Evolutionary conservation across 2,329 filamentous ascomycete genomes (phyloP).

Genomic region (Trichoderma gracile): DNA sequence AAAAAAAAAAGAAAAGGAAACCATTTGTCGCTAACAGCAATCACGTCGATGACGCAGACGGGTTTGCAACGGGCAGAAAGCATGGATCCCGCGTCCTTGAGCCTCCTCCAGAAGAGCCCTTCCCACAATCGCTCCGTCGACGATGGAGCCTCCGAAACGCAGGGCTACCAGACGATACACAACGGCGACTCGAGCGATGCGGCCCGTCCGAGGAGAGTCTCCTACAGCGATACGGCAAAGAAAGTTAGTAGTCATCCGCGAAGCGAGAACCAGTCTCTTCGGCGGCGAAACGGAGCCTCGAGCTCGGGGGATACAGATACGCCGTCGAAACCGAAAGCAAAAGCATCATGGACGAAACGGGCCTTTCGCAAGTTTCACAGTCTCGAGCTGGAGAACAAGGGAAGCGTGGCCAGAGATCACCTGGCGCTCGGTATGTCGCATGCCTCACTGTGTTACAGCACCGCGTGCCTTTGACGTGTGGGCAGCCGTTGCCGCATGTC

Average conservation of each 20-base stretch:
- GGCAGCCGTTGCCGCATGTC: slow-evolving; percentile 10
- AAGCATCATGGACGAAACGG: slow-evolving; percentile 52
- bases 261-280: not conserved
- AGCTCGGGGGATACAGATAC: not conserved
- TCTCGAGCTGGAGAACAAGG: slow-evolving; percentile 82
- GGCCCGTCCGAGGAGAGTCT: slow-evolving; percentile 18
- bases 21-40: not conserved
- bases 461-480: not conserved
- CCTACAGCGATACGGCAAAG: slow-evolving; percentile 9
- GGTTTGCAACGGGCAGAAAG: slow-evolving; percentile 25
- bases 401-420: slow-evolving; percentile 80
- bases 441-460: not conserved
- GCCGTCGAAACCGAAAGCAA: slow-evolving; percentile 7
- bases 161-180: slow-evolving; percentile 45
- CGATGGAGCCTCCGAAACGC: slow-evolving; percentile 47
- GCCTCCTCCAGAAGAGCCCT: slow-evolving; percentile 12
- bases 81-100: slow-evolving; percentile 26
- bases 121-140: not conserved
- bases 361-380: slow-evolving; percentile 54
- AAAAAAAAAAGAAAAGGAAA: not conserved
- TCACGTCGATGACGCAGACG: slow-evolving; percentile 16
- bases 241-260: not conserved
- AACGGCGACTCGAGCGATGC: slow-evolving; percentile 21
- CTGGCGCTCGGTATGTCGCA: slow-evolving; percentile 67
- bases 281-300: slow-evolving; percentile 16